Base-by-base conservation (phyloP, 163 green algal species). In the Botryococcus braunii region DNA sequence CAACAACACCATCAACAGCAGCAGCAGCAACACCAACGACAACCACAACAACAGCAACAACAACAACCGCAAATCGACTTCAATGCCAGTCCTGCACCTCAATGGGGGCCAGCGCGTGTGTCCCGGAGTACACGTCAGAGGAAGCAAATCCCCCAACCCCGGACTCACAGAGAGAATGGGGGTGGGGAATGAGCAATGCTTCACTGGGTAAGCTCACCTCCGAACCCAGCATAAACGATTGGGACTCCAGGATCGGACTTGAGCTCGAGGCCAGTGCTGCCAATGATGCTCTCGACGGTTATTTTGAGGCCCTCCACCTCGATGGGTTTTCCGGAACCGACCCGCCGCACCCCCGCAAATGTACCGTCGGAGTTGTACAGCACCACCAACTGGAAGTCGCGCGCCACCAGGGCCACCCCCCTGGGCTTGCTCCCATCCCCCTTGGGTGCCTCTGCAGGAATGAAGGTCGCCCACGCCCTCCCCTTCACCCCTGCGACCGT, bases 161-260 rank as follows among this genome's bases (percentile, higher is more conserved):
- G n/a, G n/a, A n/a, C n/a, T n/a, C n/a, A n/a, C n/a, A n/a, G n/a
- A n/a, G n/a, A n/a, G n/a, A n/a, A n/a, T n/a, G n/a, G n/a, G 39
- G n/a, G n/a, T n/a, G n/a, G n/a, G n/a, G n/a, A n/a, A n/a, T n/a
- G n/a, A n/a, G n/a, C 2, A 31, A 62, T 34, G 29, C 37, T 32
- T 6, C 7, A 38, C 27, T 35, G 32, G 58, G 38, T 6, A 4
- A 3, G 23, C 29, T 40, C 48, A 77, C 81, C 81, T 70, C 65
- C 81, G 72, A 87, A 87, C 52, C 88, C 92, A 47, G 94, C 91
- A 75, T 99, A 99, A 23, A 98, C 93, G 5, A 84, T 78, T 0
- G 93, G 94, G 58, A 98, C 86, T 3, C 94, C 94, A 0, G 94
- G 94, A 75, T 99, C 94, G 3, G 68, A 82, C 82, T 97, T 97